phyloP scores from a whole-genome alignment of 768 basidiomycete species.

The Panaeolus papilionaceus region DNA sequence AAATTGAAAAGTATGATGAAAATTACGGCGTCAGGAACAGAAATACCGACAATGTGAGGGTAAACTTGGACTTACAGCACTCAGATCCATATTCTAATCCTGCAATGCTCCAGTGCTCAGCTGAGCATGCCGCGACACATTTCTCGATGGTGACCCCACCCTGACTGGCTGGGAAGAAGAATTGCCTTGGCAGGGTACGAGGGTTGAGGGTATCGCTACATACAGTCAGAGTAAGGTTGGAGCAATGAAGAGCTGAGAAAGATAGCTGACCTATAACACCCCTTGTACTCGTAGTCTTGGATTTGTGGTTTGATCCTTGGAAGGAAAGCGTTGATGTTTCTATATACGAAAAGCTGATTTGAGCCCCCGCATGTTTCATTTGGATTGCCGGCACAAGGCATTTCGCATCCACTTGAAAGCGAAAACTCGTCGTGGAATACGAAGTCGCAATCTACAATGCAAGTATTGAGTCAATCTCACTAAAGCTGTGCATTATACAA shows the following conservation, averaged over 20 bases:
- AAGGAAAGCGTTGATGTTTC: conserved; percentile 3
- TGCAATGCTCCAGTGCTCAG: conserved; percentile 11
- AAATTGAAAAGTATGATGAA: neutral
- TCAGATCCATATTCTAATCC: neutral
- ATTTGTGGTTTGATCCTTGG: conserved; percentile 4
- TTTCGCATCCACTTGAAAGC: neutral
- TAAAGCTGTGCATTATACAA: no score
- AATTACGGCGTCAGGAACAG: neutral
- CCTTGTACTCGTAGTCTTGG: conserved; percentile 11
- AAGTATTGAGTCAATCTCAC: no score
- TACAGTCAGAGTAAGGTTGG: neutral
- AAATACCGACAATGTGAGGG: neutral
- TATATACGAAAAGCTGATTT: neutral
- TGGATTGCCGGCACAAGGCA: neutral
- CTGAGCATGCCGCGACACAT: conserved; percentile 2
- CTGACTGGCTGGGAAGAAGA: neutral
- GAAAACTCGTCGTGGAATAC: conserved; percentile 6
- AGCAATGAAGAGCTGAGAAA: no score
- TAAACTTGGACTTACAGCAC: neutral
- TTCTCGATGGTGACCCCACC: conserved; percentile 1
- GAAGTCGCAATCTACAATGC: neutral
- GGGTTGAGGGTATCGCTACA: neutral
- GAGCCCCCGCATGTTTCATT: neutral
- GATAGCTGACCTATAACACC: neutral
- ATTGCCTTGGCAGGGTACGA: neutral